Evolutionary conservation across 1,139 yeast genomes (phyloP).

Genomic region (Yamadazyma songkhlaensis): DNA sequence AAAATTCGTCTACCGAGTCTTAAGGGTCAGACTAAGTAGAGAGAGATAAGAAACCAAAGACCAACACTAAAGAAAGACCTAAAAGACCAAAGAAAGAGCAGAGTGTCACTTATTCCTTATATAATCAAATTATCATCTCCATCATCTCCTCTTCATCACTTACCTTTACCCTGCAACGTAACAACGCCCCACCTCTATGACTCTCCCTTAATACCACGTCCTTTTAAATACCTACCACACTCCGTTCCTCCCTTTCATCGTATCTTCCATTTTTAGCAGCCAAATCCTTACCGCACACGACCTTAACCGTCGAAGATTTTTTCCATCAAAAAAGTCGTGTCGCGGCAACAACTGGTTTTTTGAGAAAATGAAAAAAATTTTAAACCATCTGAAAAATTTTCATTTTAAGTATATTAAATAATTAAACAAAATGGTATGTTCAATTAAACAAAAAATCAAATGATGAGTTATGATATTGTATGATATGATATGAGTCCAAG

Average conservation of each 20-base stretch:
- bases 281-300: conserved; percentile 3
- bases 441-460: background rate
- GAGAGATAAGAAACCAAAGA: no score
- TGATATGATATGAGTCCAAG: background rate
- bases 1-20: no score
- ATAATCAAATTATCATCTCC: background rate
- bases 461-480: background rate
- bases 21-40: no score
- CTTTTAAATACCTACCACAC: no score
- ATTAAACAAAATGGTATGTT: conserved; percentile 8
- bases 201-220: no score
- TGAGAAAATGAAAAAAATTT: conserved; percentile 6
- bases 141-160: background rate
- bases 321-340: conserved; percentile 5
- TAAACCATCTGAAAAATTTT: conserved; percentile 7
- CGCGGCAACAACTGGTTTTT: background rate
- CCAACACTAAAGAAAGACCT: no score
- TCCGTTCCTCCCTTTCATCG: no score
- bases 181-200: no score
- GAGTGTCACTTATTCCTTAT: no score
- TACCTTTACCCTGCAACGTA: background rate
- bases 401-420: conserved; percentile 6
- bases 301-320: background rate
- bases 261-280: background rate
- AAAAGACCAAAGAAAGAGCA: no score